Evolutionary conservation across 1,284 basidiomycete species (phyloP), one percentile per base, ranked within the genome.

Genomic region (Marasmius tenuissimus): DNA sequence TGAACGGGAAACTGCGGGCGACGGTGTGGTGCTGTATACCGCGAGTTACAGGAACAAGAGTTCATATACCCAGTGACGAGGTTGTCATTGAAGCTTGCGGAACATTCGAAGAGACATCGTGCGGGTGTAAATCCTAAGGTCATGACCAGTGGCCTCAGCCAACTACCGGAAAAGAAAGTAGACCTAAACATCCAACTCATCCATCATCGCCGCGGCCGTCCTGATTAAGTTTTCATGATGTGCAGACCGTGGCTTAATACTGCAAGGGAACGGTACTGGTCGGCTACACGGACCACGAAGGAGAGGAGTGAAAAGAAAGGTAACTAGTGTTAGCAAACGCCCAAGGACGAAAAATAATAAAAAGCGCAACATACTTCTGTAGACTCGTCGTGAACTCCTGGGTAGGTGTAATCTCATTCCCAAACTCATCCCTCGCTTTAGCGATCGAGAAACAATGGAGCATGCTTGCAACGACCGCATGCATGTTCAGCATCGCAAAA

Each of bases 211-310:
- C 33, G n/a, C 16, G 10, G 34, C 37, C 14, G 9, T 54, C 34
- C 52, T 54, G 9, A 54, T 38, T 14, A 54, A 35, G 8, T 14
- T 18, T 18, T 54, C 52, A n/a, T 38, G 52, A 16, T 54, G 33
- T 4, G 27, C 52, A 34, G 52, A 54, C 52, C 59, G 35, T 11
- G 39, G 38, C 10, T 37, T 40, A 18, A 60, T 60, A 4, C 45
- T 54, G 39, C 59, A 60, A 14, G 22, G 11, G 51, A 60, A 60
- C 10, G 59, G 59, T 14, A 54, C 16, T 2, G 59, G 59, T 9
- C 51, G 59, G 20, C 59, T 60, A 47, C 22, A 27, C 16, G 16
- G 11, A 16, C 14, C 16, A 35, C 27, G 11, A 6, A 20, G 33
- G n/a, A 42, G 22, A 9, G 27, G 9, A 39, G 39, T n/a, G 12